Base-by-base conservation (phyloP, 768 basidiomycete genomes). In the Nidularia sp. region DNA sequence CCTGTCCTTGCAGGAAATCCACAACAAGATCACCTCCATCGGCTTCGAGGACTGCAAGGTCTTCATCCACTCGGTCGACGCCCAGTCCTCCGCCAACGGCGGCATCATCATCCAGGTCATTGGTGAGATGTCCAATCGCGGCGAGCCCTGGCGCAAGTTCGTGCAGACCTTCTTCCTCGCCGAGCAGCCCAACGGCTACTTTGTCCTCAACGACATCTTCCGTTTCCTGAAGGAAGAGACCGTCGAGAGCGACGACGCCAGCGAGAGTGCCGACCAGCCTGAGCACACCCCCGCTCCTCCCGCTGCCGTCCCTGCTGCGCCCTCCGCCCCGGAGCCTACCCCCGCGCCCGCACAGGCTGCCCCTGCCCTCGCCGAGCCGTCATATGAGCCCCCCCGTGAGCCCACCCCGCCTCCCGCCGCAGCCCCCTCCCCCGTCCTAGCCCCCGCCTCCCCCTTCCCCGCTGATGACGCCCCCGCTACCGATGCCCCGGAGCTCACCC, bases 91-190 rank as follows among this genome's bases (percentile, higher is more conserved):
- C 45, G 90, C 91, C 53, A 88, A 89, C 59, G 89, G 90, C 55
- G 97, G 97, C 44, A 98, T 99, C 71, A 90, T 98, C 76, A 95
- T 99, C 70, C 95, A 98, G 70, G 97, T 98, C 70, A 96, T 96
- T 66, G 97, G 97, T 60, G 97, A 99, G 77, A 95, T 98, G 90
- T 93, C 91, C 49, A 98, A 98, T 73, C 80, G 84, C 57, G 81
- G 83, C 52, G 90, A 89, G 49, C 80, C 90, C 4, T 99, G 97
- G 97, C 85, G 88, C 65, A 99, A 98, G 75, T 99, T 99, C 62
- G 95, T 94, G 8, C 97, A 99, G 74, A 98, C 96, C 5, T 98
- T 99, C 76, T 98, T 99, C 89, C 87, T 99, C 50, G 97, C 97
- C 36, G 94, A 98, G 70, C 97, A 99, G 72, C 93, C 93, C 10